phyloP scores from a whole-genome alignment of 495 filamentous ascomycete species.

The Trichoderma gamsii region DNA sequence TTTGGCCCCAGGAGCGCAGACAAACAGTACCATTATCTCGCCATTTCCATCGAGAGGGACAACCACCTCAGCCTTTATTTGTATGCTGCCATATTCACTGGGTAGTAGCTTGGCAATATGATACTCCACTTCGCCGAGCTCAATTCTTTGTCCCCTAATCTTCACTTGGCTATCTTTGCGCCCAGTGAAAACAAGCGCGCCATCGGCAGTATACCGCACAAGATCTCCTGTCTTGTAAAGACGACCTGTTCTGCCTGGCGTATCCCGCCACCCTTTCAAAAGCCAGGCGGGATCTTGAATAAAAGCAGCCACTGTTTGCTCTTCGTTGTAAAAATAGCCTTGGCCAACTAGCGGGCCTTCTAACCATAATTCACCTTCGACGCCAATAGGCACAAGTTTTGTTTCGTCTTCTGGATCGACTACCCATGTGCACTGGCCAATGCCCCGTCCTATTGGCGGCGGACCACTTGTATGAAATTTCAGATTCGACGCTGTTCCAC shows the following conservation, averaged over 20 bases:
- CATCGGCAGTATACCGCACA: constrained; percentile 47
- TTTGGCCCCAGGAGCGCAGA: not conserved
- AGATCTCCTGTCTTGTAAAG: constrained; percentile 34
- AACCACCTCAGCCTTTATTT: constrained; percentile 1
- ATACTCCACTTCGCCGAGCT: constrained; percentile 34
- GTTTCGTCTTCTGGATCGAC: constrained; percentile 29
- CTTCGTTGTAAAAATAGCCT: constrained; percentile 48
- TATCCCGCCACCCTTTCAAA: constrained; percentile 15
- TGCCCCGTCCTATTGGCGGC: constrained; percentile 23
- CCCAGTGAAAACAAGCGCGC: constrained; percentile 24
- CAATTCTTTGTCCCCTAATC: constrained; percentile 33
- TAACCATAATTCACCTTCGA: constrained; percentile 42
- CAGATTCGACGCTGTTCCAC: constrained; percentile 41
- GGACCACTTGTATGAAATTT: constrained; percentile 35
- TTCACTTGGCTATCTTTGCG: constrained; percentile 30
- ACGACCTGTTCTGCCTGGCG: constrained; percentile 18
- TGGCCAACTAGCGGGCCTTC: constrained; percentile 43
- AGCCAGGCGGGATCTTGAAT: constrained; percentile 42
- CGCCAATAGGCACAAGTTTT: constrained; percentile 35
- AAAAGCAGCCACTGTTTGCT: constrained; percentile 46
- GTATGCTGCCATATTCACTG: constrained; percentile 16
- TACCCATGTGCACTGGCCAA: constrained; percentile 24
- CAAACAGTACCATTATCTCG: not conserved
- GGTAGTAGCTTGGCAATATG: constrained; percentile 17
- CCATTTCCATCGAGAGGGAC: not conserved